Evolutionary conservation across 1,284 basidiomycete genomes (phyloP), one percentile per base, ranked within the genome.

Genomic region (Macrocybe sp.): DNA sequence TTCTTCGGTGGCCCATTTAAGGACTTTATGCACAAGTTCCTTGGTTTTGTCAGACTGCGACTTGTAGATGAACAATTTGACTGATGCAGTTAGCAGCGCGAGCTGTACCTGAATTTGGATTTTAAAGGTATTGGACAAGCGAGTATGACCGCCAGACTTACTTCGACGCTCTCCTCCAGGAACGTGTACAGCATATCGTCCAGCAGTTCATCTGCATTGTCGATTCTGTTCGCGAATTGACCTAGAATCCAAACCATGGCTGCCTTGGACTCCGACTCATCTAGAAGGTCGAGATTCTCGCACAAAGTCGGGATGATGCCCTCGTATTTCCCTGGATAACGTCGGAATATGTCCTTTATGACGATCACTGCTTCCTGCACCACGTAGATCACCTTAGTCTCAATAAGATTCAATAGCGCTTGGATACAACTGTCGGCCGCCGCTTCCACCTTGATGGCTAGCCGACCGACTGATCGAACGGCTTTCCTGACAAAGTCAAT

Each of bases 161-260:
- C 89, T 79, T 97, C 91, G 0, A 82, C 83, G n/a, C 86, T 80
- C 65, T 99, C 97, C 50, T 98, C 95, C 56, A 96, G 68, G 72
- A 99, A 99, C 1, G 81, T 86, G 55, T 89, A 95, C 40, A 95
- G 72, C 50, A 98, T 78, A 55, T 97, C 94, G 54, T 97, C 94
- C 59, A 99, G 75, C 42, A 99, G 76, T 59, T 99, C 95, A 61
- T 97, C 94, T 6, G 88, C 90, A 59, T 98, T 97, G 49, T 97
- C 92, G 52, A 99, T 99, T 58, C 88, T 81, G 63, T 99, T 85
- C 4, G 96, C 92, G 61, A 95, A 99, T 68, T 99, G 93, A 1
- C 97, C 97, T 45, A 99, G 77, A 59, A 99, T 95, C 97, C 97
- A 99, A 48, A 99, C 85, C 81, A 99, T 93, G 1, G 95, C 89